Evolutionary conservation across 495 filamentous ascomycete species (phyloP), one percentile per base, ranked within the genome.

Genomic region (Penicillium daleae): DNA sequence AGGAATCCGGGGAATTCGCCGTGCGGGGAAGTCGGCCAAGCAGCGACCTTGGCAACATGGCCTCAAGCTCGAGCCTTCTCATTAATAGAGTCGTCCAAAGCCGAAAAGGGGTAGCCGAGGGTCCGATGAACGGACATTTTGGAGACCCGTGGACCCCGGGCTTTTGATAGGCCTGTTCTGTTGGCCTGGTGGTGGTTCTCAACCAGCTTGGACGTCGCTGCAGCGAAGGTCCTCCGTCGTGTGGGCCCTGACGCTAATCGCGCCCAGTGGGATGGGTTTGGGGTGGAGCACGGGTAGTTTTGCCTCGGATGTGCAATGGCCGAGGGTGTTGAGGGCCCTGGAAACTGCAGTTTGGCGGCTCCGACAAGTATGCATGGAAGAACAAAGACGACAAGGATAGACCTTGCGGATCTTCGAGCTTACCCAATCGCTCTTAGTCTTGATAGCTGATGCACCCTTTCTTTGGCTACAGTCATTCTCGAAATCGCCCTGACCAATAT

Each of bases 1-100:
- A 33, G 24, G 17, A 33, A 40, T 56, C 53, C 22, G 53, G 53
- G 53, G 53, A 40, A 56, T n/a, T 22, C 32, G 1, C 31, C 59
- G 58, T 65, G 62, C 62, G 62, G 62, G 62, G 62, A 65, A 61
- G 8, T 64, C 62, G 62, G 62, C 9, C 56, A 60, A 60, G 31
- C 40, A 44, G 40, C 40, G 40, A 44, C 19, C 42, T 24, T 46
- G 0, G 7, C 19, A 4, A 46, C 22, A 5, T 46, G 40, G 10
- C 19, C 40, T 44, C 7, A 19, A 40, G 17, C n/a, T 8, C n/a
- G n/a, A n/a, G n/a, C n/a, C n/a, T n/a, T n/a, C n/a, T n/a, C n/a
- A n/a, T n/a, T n/a, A n/a, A n/a, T n/a, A n/a, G n/a, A n/a, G n/a
- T n/a, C 3, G 6, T 22, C 46, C 1, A 19, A 26, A 15, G 24